Evolutionary conservation across 352 stramenopile genomes (phyloP).

Genomic region (Achlya hypogyna): DNA sequence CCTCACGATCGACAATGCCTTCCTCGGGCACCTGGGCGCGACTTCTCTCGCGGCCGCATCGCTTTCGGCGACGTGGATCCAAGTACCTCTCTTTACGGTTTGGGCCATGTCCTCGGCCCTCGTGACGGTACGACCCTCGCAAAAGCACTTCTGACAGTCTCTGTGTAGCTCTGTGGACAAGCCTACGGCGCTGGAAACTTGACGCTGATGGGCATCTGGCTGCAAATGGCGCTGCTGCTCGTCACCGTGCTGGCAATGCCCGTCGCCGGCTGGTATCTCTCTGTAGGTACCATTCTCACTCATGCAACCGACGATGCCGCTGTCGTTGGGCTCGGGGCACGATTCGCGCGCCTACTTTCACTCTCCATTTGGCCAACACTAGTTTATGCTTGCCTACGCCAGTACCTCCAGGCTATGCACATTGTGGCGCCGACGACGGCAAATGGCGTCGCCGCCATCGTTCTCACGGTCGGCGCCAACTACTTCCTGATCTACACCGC

Average conservation of each 20-base stretch:
- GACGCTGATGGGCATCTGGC: constrained; percentile 61
- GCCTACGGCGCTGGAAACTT: constrained; percentile 57
- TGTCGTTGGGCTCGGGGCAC: constrained; percentile 46
- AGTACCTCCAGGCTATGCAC: constrained; percentile 80
- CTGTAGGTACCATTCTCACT: background rate
- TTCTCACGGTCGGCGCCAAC: constrained; percentile 49
- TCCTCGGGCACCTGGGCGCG: constrained; percentile 14
- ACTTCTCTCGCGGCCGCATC: constrained; percentile 26
- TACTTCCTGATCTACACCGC: constrained; percentile 51
- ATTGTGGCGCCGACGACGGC: constrained; percentile 67
- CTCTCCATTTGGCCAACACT: constrained; percentile 66
- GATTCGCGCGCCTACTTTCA: constrained; percentile 64
- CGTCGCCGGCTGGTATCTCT: background rate
- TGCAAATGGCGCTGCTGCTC: constrained; percentile 56
- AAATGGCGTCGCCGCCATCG: constrained; percentile 55
- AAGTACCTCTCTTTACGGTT: constrained; percentile 54
- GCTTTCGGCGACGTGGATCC: constrained; percentile 64
- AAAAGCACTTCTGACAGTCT: background rate
- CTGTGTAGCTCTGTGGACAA: constrained; percentile 51
- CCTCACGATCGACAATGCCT: constrained; percentile 14
- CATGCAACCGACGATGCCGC: constrained; percentile 41
- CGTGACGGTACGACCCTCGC: constrained; percentile 32
- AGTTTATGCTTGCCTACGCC: constrained; percentile 60
- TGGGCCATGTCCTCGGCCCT: constrained; percentile 63
- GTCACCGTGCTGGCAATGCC: constrained; percentile 29